Evolutionary conservation across 116 monocot genomes (phyloP).

Genomic region (Dioscorea cayenensis): DNA sequence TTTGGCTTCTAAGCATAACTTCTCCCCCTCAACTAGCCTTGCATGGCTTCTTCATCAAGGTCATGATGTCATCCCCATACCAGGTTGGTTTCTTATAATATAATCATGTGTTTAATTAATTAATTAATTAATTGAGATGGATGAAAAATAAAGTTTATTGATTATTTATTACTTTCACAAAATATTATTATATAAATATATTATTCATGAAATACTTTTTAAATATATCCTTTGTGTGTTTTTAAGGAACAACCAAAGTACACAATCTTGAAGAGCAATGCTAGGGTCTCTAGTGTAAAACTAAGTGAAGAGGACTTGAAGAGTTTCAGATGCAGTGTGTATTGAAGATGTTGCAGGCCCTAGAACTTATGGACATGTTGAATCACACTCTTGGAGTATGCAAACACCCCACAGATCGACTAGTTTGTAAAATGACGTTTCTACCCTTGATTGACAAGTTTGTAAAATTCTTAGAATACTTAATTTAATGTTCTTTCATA

Average conservation of each 20-base stretch:
- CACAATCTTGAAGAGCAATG: slow-evolving; percentile 19
- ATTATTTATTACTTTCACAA: too few relatives aligned
- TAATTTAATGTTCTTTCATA: too few relatives aligned
- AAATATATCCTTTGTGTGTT: too few relatives aligned
- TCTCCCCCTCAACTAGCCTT: slow-evolving; percentile 31
- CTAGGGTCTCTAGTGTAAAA: slow-evolving; percentile 18
- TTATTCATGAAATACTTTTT: too few relatives aligned
- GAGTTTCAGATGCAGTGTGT: not conserved
- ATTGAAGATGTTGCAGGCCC: not conserved
- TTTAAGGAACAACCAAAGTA: slow-evolving; percentile 16
- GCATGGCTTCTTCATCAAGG: slow-evolving; percentile 43
- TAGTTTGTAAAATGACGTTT: too few relatives aligned
- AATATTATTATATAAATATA: too few relatives aligned
- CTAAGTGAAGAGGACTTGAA: slow-evolving; percentile 4
- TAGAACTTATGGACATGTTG: not conserved
- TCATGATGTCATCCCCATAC: slow-evolving; percentile 27
- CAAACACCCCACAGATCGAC: not conserved
- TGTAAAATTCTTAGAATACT: too few relatives aligned
- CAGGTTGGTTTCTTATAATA: slow-evolving; percentile 4
- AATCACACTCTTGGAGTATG: not conserved
- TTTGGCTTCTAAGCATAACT: slow-evolving; percentile 14
- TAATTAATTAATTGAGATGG: too few relatives aligned
- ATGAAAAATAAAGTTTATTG: too few relatives aligned
- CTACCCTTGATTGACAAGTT: too few relatives aligned
- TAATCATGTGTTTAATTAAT: not conserved